A percentile compares a stretch with the other conserved stretches of the same genome.
Conservation (phyloP, 2,329 filamentous ascomycete species). For the Colletotrichum destructivum region DNA sequence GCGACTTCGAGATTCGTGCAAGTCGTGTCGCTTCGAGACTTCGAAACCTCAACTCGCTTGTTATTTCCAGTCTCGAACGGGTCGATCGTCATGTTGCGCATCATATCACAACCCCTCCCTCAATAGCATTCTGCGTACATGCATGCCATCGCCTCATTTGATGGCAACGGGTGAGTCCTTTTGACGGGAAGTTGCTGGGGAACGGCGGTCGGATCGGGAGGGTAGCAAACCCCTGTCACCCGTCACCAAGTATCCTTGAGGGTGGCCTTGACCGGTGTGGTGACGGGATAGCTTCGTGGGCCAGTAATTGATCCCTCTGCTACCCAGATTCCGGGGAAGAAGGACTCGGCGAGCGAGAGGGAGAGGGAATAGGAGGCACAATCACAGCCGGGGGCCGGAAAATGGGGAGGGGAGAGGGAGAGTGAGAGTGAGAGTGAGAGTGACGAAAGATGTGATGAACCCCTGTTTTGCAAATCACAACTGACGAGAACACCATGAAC, state of each 20-base stretch:
- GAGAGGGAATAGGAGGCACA: background rate
- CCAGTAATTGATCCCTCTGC: constrained; percentile 23
- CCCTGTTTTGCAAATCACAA: constrained; percentile 25
- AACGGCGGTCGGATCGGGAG: constrained; percentile 23
- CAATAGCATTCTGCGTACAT: constrained; percentile 27
- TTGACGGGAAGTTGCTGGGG: constrained; percentile 20
- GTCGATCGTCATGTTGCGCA: constrained; percentile 2
- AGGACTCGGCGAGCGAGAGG: constrained; percentile 14
- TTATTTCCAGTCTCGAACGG: background rate
- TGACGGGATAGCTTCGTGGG: constrained; percentile 26
- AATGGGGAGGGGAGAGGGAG: background rate
- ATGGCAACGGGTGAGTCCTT: constrained; percentile 1
- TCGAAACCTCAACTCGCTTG: background rate
- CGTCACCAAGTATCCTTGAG: background rate
- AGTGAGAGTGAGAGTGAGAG: constrained; percentile 4
- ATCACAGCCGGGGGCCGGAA: background rate
- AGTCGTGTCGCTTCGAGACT: background rate
- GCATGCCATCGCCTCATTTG: constrained; percentile 27
- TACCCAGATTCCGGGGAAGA: constrained; percentile 38
- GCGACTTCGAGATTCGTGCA: background rate
- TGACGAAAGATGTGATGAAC: constrained; percentile 34
- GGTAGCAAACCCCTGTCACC: background rate
- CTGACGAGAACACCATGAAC: constrained; percentile 1
- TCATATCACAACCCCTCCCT: constrained; percentile 20
- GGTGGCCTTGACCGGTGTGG: constrained; percentile 35